Evolutionary conservation across 2,329 filamentous ascomycete genomes (phyloP).

Genomic region (Pleochaeta shiraiana): DNA sequence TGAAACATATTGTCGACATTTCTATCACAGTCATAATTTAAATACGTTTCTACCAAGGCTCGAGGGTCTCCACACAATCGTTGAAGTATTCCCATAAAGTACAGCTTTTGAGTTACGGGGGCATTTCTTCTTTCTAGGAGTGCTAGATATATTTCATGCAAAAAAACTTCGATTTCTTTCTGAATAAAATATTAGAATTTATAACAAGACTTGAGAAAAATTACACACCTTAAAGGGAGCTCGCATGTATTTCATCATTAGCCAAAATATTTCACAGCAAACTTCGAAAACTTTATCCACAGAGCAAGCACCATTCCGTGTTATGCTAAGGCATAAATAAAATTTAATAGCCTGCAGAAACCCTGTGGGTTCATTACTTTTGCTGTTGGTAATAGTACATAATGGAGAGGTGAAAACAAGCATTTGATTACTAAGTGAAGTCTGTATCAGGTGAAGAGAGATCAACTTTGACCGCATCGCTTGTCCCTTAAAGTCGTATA

Average conservation of each 20-base stretch:
- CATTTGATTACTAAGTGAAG: slow-evolving; percentile 85
- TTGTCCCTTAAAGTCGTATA: slow-evolving; percentile 80
- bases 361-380: slow-evolving; percentile 66
- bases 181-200: slow-evolving; percentile 18
- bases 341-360: slow-evolving; percentile 94
- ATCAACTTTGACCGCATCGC: slow-evolving; percentile 95
- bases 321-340: slow-evolving; percentile 86
- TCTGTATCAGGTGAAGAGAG: slow-evolving; percentile 88
- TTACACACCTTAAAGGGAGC: slow-evolving; percentile 65
- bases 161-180: slow-evolving; percentile 95
- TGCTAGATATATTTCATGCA: slow-evolving; percentile 92
- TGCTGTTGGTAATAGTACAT: slow-evolving; percentile 81
- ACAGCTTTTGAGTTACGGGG: slow-evolving; percentile 75
- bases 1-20: slow-evolving; percentile 97
- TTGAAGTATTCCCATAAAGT: slow-evolving; percentile 70
- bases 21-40: slow-evolving; percentile 96
- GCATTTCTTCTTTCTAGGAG: slow-evolving; percentile 76
- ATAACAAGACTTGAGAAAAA: slow-evolving; percentile 3
- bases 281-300: slow-evolving; percentile 87
- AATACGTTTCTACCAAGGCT: slow-evolving; percentile 80
- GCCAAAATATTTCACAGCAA: slow-evolving; percentile 92
- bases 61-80: slow-evolving; percentile 69
- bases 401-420: slow-evolving; percentile 76
- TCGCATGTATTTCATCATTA: slow-evolving; percentile 86
- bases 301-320: slow-evolving; percentile 84